Base-by-base conservation (phyloP, 257 asterid genomes). In the Solanum dulcamara region DNA sequence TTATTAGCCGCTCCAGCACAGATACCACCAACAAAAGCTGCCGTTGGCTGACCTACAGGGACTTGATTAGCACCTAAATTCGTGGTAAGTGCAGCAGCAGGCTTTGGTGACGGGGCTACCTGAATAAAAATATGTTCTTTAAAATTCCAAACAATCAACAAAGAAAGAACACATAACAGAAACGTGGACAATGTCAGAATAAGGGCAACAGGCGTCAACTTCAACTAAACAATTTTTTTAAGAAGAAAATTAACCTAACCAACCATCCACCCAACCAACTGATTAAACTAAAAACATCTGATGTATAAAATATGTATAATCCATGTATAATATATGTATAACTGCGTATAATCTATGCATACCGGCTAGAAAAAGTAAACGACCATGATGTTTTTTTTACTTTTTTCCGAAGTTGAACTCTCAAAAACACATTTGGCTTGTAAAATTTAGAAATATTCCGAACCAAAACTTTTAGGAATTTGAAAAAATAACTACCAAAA, bases 1-100 rank as follows among this genome's bases (percentile, higher is more conserved):
- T 90, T 87, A 48, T 81, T 68, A 55, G 68, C 44, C 48, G 84
- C 89, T 82, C n/a, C 10, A 9, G 86, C 91, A 42, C 95, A 92
- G 13, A 42, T 70, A 42, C 37, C 88, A 60, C 55, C 10, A 22
- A 7, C 59, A 40, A 50, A 81, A 35, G 8, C 83, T 3, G 67
- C 17, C 6, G 22, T 33, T 60, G 83, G 83, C 37, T 48, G 83
- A 50, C 64, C 64, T 48, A 0, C 64, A 48, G 83, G 83, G 6
- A 48, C 82, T 44, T 75, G 60, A 75, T 64, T 46, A 24, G 60
- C 42, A 77, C 71, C 80, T 44, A n/a, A 57, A 85, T 32, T 79
- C n/a, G 20, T 30, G 26, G 20, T 81, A 13, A 20, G 51, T 33
- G 24, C 81, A 38, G 53, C 40, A 6, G n/a, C 44, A 60, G 10